Evolutionary conservation across 1,284 basidiomycete species (phyloP).

Genomic region (Leucoagaricus sp.): DNA sequence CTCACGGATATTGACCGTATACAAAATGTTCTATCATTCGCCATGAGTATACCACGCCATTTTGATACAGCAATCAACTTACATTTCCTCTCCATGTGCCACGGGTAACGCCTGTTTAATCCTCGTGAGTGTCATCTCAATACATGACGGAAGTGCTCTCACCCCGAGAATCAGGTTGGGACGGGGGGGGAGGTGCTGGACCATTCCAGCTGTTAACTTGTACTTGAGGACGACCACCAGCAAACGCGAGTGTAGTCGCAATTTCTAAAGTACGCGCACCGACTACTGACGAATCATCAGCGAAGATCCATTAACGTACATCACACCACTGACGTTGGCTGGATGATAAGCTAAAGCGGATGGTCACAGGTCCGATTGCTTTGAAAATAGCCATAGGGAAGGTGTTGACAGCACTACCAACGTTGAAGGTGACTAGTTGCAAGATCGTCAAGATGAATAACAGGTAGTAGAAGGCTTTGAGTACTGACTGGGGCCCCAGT

Average conservation of each 20-base stretch:
- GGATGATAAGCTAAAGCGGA: constrained; percentile 29
- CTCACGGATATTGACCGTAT: constrained; percentile 35
- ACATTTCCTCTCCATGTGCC: constrained; percentile 37
- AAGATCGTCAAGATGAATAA: neutral
- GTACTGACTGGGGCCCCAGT: constrained; percentile 31
- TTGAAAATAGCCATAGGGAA: constrained; percentile 45
- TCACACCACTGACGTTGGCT: constrained; percentile 16
- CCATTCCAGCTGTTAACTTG: constrained; percentile 31
- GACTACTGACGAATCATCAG: constrained; percentile 17
- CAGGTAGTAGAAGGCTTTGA: neutral
- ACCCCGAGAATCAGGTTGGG: constrained; percentile 32
- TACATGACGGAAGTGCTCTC: neutral
- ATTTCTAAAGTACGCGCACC: constrained; percentile 36
- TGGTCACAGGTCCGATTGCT: constrained; percentile 31
- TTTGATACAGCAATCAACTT: constrained; percentile 12
- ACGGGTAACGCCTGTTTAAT: constrained; percentile 26
- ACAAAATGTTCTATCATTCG: constrained; percentile 30
- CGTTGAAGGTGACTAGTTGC: constrained; percentile 30
- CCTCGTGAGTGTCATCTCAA: neutral
- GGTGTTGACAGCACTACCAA: constrained; percentile 26
- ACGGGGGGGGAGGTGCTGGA: constrained; percentile 29
- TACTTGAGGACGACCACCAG: constrained; percentile 34
- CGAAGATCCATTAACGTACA: neutral
- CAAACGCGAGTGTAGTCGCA: constrained; percentile 36
- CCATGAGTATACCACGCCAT: neutral